Base-by-base conservation (phyloP, 345 rosid species). In the Physaria fendleri region DNA sequence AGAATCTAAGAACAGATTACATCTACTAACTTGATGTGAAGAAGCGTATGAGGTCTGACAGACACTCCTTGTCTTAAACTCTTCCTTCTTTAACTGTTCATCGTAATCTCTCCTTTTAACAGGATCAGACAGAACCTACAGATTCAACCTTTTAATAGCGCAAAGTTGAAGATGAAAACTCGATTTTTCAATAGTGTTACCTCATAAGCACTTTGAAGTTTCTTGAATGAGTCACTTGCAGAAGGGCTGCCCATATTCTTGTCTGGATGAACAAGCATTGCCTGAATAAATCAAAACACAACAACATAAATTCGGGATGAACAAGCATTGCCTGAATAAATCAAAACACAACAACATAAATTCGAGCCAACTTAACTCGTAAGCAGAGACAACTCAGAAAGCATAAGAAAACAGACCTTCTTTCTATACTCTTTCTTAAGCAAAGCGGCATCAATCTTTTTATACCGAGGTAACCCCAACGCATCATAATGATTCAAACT, bases 261-360 rank as follows among this genome's bases (percentile, higher is more conserved):
- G 80, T 90, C 99, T 9, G 99, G 99, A 81, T 94, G 99, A 49
- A 94, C 99, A 74, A 90, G 77, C 97, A 85, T 94, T 48, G 99
- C 99, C 99, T 93, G 15, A 6, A 33, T 20, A 33, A 6, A 20
- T 28, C 7, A 20, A 32, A 33, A 20, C 10, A 21, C 12, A 52
- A 18, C 41, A 52, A n/a, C n/a, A n/a, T n/a, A n/a, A n/a, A n/a
- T n/a, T 90, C 99, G 9, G 99, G 99, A 81, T 94, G 99, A 49
- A 94, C 99, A 74, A 90, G 77, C 97, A 85, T 94, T 48, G 99
- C 99, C 99, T 93, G 15, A 6, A 33, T 20, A 33, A 6, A 20
- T 28, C 7, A 20, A 32, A 33, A 20, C 10, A 21, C 12, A 52
- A 18, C 41, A 52, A n/a, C n/a, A 33, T 7, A 3, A n/a, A 33